Base-by-base conservation (phyloP, 2,329 filamentous ascomycete genomes). In the Anisogramma anomala region DNA sequence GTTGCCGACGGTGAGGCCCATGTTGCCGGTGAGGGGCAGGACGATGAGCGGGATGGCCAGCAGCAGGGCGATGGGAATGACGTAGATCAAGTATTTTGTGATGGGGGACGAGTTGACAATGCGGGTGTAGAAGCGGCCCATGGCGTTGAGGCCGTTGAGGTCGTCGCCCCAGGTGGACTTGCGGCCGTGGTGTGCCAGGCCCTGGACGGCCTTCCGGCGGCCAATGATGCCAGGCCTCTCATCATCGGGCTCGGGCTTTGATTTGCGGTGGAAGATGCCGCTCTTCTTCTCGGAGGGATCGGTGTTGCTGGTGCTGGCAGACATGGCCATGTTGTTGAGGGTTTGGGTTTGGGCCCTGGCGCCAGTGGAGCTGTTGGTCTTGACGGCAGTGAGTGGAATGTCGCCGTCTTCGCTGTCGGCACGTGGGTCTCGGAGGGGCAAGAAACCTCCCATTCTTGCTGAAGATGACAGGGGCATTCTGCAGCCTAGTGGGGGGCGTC, bases 31-130 rank as follows among this genome's bases (percentile, higher is more conserved):
- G 18, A 67, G 53, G 9, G 66, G 57, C 13, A 77, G 62, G 15
- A 81, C 62, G 37, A 81, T 62, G 26, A 84, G 64, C 10, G 79
- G 79, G 5, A 77, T 55, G 6, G 76, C 76, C 38, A 84, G 66
- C 19, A 80, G 53, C 13, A 79, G 45, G 33, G 69, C 76, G 22
- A 84, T 62, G 4, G 80, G 80, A 18, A 79, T 60, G 48, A 84
- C 70, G 53, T 83, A 84, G 48, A 84, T 67, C 35, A 82, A 62
- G 54, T 84, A 84, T 34, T 79, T 68, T 3, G 75, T 79, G 46
- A 82, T 53, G 48, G 77, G 66, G 6, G 75, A 79, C 53, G 78
- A 78, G 50, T 67, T 65, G 45, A 82, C 62, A 47, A 84, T 68
- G 56, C 72, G 79, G 52, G 69, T 67, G 60, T 84, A 81, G 26